A percentile compares a stretch with the other conserved stretches of the same genome.
These are phyloP conservation scores for Boletus albobrunnescens DNA, from an alignment of 1,284 basidiomycete genomes.

Conservation along the genomic window DNA sequence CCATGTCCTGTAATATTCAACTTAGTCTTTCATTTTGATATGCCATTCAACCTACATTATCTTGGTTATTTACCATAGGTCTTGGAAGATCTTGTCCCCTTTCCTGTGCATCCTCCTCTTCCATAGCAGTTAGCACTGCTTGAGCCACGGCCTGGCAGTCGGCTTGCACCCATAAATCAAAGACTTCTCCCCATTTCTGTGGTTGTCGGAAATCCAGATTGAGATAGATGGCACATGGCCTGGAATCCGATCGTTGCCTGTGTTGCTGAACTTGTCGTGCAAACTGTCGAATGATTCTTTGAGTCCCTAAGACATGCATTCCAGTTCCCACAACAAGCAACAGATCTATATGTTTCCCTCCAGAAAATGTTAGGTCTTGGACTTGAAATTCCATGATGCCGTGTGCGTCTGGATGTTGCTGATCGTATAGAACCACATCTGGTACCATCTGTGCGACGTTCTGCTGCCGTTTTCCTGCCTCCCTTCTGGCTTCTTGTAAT, in stretches of 20 bases:
- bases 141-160: not conserved
- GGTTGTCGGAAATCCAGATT: not conserved
- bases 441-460: not conserved
- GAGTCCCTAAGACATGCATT: not conserved
- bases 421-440: not conserved
- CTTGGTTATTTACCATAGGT: too few relatives aligned
- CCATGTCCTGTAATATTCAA: too few relatives aligned
- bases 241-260: not conserved
- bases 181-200: not conserved
- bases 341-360: not conserved
- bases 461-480: not conserved
- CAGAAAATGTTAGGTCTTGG: not conserved
- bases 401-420: not conserved
- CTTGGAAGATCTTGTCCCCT: too few relatives aligned
- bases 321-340: not conserved
- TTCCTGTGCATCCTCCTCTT: too few relatives aligned
- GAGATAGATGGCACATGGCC: not conserved
- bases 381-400: not conserved
- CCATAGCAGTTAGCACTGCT: not conserved
- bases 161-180: not conserved
- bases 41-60: too few relatives aligned
- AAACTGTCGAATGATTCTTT: not conserved
- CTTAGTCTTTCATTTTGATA: too few relatives aligned
- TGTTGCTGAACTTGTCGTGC: not conserved
- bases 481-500: not conserved